Conservation (phyloP, 2,329 filamentous ascomycete genomes). For the Magnaporthiopsis rhizophila region DNA sequence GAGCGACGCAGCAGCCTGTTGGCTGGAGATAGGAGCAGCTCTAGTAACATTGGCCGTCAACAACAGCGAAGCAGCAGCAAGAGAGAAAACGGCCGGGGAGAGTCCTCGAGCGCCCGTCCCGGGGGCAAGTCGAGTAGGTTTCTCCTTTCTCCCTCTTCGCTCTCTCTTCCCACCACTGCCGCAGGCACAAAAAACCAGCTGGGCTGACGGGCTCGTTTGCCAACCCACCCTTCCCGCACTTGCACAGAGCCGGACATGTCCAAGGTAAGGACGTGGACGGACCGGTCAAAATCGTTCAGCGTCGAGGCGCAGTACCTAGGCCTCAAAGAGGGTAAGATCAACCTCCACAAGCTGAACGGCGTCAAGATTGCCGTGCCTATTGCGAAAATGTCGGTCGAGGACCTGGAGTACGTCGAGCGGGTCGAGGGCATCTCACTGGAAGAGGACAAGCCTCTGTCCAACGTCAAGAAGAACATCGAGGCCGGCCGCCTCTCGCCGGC, state of each 20-base stretch:
- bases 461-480: conserved; percentile 52
- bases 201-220: not conserved
- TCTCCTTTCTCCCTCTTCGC: not conserved
- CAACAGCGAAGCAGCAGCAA: conserved; percentile 52
- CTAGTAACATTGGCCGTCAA: conserved; percentile 55
- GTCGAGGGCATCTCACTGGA: conserved; percentile 83
- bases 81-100: conserved; percentile 58
- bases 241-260: conserved; percentile 66
- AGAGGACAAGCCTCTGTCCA: conserved; percentile 87
- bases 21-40: conserved; percentile 45
- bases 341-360: conserved; percentile 94
- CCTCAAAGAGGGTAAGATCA: conserved; percentile 91
- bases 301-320: conserved; percentile 96
- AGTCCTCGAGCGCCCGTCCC: conserved; percentile 36
- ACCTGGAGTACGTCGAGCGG: conserved; percentile 89
- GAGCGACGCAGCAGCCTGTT: conserved; percentile 72
- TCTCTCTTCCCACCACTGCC: not conserved
- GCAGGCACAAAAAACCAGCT: not conserved
- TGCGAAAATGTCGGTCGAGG: conserved; percentile 88
- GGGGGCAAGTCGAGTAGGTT: conserved; percentile 51
- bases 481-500: conserved; percentile 7
- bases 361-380: conserved; percentile 97
- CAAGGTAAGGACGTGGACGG: conserved; percentile 89
- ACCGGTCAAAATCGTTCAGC: conserved; percentile 90
- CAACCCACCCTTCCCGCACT: not conserved